Conservation (phyloP, 2,329 filamentous ascomycete species). For the Fusarium vanettenii region DNA sequence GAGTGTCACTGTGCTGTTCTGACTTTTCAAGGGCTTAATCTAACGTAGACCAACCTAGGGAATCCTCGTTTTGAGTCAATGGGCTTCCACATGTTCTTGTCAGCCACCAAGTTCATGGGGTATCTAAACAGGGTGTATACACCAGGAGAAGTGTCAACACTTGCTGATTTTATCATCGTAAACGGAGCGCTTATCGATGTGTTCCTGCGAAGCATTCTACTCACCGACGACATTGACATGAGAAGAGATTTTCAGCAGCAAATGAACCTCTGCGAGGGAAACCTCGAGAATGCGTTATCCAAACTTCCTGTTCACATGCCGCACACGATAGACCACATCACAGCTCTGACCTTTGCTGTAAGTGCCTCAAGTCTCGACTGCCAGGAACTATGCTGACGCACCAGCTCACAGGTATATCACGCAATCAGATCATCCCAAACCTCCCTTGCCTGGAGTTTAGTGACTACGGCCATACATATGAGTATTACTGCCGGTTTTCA, state of each 20-base stretch:
- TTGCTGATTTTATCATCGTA: neutral
- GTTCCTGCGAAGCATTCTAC: neutral
- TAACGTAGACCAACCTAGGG: neutral
- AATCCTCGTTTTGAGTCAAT: neutral
- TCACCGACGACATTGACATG: neutral
- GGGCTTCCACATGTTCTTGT: slow-evolving; percentile 1
- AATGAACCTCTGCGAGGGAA: neutral
- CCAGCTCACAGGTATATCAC: neutral
- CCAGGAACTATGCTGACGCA: neutral
- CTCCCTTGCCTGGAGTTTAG: neutral
- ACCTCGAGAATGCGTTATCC: neutral
- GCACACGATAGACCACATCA: neutral
- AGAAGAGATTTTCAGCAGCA: neutral
- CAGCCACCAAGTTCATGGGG: neutral
- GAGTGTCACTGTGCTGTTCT: neutral
- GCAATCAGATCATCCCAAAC: slow-evolving; percentile 1
- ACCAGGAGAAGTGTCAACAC: neutral
- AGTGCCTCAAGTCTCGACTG: neutral
- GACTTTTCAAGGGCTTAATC: neutral
- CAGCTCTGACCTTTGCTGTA: neutral
- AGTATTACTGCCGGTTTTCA: neutral
- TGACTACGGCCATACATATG: neutral
- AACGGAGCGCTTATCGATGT: neutral
- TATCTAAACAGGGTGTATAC: neutral
- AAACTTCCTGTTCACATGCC: neutral